Evolutionary conservation across 257 asterid species (phyloP).

Genomic region (Cynanchum wilfordii): DNA sequence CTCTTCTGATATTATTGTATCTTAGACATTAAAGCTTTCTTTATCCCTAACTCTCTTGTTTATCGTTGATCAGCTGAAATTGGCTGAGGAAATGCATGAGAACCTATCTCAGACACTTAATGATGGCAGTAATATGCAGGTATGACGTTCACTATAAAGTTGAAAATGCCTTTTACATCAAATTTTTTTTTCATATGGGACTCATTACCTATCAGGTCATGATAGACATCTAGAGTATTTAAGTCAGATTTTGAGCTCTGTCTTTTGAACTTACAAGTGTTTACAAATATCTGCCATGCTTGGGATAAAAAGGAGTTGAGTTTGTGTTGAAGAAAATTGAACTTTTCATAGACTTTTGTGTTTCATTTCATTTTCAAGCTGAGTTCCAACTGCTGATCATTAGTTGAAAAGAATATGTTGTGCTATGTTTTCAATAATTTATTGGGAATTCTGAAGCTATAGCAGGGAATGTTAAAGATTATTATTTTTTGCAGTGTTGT

Average conservation of each 20-base stretch:
- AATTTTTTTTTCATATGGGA: not conserved
- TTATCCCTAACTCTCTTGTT: constrained; percentile 16
- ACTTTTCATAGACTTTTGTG: not conserved
- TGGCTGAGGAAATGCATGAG: constrained; percentile 49
- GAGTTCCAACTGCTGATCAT: not conserved
- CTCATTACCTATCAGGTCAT: constrained; percentile 7
- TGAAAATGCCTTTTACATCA: not conserved
- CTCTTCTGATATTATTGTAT: constrained; percentile 7
- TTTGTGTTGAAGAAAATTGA: constrained; percentile 1
- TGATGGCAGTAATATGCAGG: constrained; percentile 37
- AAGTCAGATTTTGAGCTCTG: too few relatives aligned
- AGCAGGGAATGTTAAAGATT: too few relatives aligned
- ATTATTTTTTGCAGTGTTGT: too few relatives aligned
- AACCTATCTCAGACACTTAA: constrained; percentile 35
- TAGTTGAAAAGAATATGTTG: not conserved
- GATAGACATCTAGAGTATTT: not conserved
- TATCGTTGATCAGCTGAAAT: constrained; percentile 49
- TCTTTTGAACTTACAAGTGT: not conserved
- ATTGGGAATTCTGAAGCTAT: not conserved
- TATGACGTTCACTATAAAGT: constrained; percentile 1
- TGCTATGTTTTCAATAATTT: not conserved
- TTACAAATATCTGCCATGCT: not conserved
- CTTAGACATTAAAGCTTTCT: constrained; percentile 8
- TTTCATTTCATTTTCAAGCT: too few relatives aligned
- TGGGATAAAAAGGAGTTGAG: not conserved